Percentiles rank a stretch among this genome's conserved stretches.
Conservation (phyloP, 345 rosid species). For the Crucihimalaya himalaica region DNA sequence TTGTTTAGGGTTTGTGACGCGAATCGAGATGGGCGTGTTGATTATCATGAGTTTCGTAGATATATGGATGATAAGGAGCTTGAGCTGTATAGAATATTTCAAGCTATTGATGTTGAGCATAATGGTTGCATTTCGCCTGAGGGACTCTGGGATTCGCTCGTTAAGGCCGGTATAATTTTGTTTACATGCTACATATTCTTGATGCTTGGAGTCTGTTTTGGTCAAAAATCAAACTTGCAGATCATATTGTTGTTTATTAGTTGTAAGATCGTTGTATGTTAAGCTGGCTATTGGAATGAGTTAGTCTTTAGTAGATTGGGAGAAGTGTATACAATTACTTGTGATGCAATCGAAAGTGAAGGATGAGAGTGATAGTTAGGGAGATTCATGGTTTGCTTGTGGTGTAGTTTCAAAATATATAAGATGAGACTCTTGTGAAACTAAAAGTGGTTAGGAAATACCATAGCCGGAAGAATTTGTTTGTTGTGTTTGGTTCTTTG, state of each 20-base stretch:
- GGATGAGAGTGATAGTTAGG: neutral
- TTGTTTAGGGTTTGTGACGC: slow-evolving; percentile 68
- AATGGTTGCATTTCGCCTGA: slow-evolving; percentile 75
- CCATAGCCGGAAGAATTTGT: neutral
- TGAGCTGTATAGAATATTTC: slow-evolving; percentile 67
- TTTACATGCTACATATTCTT: neutral
- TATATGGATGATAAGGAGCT: slow-evolving; percentile 84
- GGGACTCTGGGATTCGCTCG: slow-evolving; percentile 71
- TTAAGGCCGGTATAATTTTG: slow-evolving; percentile 56
- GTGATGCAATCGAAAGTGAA: neutral
- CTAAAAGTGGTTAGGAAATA: neutral
- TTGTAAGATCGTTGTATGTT: neutral
- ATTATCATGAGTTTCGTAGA: slow-evolving; percentile 64
- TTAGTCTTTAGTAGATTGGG: neutral
- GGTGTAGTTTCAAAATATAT: too few relatives aligned
- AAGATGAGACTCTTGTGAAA: neutral
- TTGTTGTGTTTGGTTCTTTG: neutral
- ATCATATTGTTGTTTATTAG: neutral
- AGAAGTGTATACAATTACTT: neutral
- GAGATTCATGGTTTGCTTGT: neutral
- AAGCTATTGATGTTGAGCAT: slow-evolving; percentile 76
- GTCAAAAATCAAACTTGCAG: neutral
- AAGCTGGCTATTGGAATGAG: neutral
- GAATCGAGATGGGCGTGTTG: slow-evolving; percentile 63
- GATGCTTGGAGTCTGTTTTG: neutral